Evolutionary conservation across 1,284 basidiomycete species (phyloP).

Genomic region (Filobasidium uniguttulatum): DNA sequence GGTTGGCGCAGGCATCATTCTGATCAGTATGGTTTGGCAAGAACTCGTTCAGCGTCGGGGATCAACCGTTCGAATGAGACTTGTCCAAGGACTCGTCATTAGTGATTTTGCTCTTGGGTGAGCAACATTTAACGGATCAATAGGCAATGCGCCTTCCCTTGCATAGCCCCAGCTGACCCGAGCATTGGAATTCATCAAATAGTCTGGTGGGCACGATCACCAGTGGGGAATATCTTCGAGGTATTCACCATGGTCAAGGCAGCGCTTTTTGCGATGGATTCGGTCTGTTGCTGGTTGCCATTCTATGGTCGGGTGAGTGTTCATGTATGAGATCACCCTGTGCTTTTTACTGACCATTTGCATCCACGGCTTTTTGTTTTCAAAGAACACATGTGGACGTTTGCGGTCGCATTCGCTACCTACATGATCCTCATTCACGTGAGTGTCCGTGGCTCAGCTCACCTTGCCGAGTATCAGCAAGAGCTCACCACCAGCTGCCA

Average conservation of each 20-base stretch:
- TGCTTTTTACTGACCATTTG: neutral
- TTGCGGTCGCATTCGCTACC: conserved; percentile 31
- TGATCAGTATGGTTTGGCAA: conserved; percentile 23
- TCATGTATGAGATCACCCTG: neutral
- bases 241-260: conserved; percentile 18
- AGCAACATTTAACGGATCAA: conserved; percentile 7
- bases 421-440: conserved; percentile 37
- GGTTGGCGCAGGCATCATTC: conserved; percentile 24
- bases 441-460: neutral
- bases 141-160: neutral
- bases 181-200: conserved; percentile 15
- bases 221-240: conserved; percentile 14
- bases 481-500: too few relatives aligned
- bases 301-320: conserved; percentile 29
- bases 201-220: conserved; percentile 23
- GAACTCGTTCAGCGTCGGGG: conserved; percentile 25
- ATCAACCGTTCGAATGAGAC: conserved; percentile 30
- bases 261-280: conserved; percentile 28
- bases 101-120: conserved; percentile 33
- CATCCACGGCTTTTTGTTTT: neutral
- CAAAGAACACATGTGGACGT: conserved; percentile 36
- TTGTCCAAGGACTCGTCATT: conserved; percentile 33
- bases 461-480: too few relatives aligned
- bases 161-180: neutral
- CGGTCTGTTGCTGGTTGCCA: conserved; percentile 26